Conservation (phyloP, 1,139 yeast genomes). For the Kodamaea arcana region DNA sequence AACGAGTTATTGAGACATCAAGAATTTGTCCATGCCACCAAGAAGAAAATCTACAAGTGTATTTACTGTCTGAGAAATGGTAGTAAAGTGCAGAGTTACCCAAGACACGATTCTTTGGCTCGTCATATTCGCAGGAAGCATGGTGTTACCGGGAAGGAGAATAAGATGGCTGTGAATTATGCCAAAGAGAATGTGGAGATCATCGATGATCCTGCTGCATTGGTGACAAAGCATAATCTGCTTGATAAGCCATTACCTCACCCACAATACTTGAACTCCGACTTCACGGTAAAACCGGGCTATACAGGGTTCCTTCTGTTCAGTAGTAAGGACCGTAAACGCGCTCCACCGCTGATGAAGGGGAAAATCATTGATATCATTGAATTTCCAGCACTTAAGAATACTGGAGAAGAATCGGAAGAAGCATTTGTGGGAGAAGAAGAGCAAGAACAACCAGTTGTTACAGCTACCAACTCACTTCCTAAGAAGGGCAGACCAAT, state of each 20-base stretch:
- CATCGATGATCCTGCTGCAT: conserved; percentile 27
- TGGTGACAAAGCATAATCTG: conserved; percentile 11
- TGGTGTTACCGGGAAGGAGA: conserved; percentile 45
- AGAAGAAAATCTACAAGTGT: conserved; percentile 42
- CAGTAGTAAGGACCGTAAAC: conserved; percentile 15
- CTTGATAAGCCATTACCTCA: conserved; percentile 28
- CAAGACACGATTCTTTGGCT: conserved; percentile 45
- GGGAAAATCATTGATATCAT: conserved; percentile 11
- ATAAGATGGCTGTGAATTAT: conserved; percentile 44
- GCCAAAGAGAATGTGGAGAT: conserved; percentile 44
- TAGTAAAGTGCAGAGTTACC: conserved; percentile 41
- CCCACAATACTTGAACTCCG: conserved; percentile 28
- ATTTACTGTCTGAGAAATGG: conserved; percentile 38
- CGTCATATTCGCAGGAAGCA: conserved; percentile 46
- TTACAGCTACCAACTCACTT: background rate
- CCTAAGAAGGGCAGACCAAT: conserved; percentile 1
- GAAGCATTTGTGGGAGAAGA: background rate
- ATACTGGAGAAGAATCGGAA: background rate
- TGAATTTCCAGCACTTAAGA: conserved; percentile 5
- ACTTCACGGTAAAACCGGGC: conserved; percentile 27
- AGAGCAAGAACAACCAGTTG: background rate
- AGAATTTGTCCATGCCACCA: conserved; percentile 47
- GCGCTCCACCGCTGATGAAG: conserved; percentile 6
- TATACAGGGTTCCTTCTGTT: conserved; percentile 33
- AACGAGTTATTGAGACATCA: conserved; percentile 45